Evolutionary conservation across 2,329 filamentous ascomycete genomes (phyloP), one percentile per base, ranked within the genome.

Genomic region (Stagonosporopsis vannaccii): DNA sequence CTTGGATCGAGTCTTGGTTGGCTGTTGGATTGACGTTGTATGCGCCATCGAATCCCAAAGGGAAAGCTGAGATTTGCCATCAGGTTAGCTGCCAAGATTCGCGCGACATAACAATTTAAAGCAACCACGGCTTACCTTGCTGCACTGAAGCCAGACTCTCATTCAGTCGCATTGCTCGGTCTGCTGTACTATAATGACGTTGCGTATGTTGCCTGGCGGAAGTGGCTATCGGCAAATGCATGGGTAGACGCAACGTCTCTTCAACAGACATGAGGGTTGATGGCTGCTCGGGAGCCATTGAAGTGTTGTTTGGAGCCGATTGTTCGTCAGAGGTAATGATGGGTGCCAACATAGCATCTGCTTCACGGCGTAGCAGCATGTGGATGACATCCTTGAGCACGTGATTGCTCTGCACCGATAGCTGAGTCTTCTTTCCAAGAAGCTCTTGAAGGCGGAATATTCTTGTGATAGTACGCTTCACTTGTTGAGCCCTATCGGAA

Each of bases 401-500:
- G n/a, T 47, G 33, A 20, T 62, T 62, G 33, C 57, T 62, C 35
- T 60, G 60, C 39, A 58, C 54, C 5, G 60, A 60, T 2, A 62
- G 39, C 23, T 60, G 49, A 9, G 57, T 60, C 41, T 36, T 55
- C 30, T 62, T 62, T n/a, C 51, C 60, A 2, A 62, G 44, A 19
- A 76, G 60, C 36, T 78, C 73, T 23, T 79, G 77, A 1, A 80
- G 55, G 15, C 75, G 71, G 30, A 79, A 68, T n/a, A 78, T 79
- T 3, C 78, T 73, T 5, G 77, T 76, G 20, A 80, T 74, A 7
- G 72, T 77, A 30, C 78, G 72, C 54, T 81, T 80, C 0, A 77
- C 73, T 39, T 75, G 72, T 57, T 80, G 79, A 1, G 79, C 78
- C 25, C 69, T 65, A 44, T 79, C 73, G 0, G 77, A 78, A 1